Base-by-base conservation (phyloP, 163 green algal species). In the Dunaliella salina region DNA sequence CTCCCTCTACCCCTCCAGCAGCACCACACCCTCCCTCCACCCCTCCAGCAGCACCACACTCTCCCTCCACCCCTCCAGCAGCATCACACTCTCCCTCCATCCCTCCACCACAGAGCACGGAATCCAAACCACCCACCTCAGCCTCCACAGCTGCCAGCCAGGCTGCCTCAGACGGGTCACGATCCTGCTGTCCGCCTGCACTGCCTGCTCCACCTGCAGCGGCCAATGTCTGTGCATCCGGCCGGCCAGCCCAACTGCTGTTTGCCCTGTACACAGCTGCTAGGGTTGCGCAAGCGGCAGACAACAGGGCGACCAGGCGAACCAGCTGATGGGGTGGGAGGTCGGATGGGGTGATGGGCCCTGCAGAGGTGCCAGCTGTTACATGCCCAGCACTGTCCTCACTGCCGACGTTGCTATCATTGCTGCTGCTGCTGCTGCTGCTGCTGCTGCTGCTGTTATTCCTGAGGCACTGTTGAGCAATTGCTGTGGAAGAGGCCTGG, bases 251-350 rank as follows among this genome's bases (percentile, higher is more conserved):
- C 40, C 40, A 26, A 12, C 79, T 26, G 32, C 79, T 30, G 79
- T 33, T 75, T 57, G 79, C 79, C 79, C 63, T 82, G 79, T 82
- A 82, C 79, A 82, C 79, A 1, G 32, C 32, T 59, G 32, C 79
- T 4, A 82, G 79, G 12, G 32, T 82, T 46, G 79, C 32, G 32
- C 79, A 82, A 45, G n/a, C 40, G 8, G 33, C 79, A n/a, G 35
- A 26, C n/a, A 35, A 29, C 1, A 82, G 79, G n/a, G 34, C 32
- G 0, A 82, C 32, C 32, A 82, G 79, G 79, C 35, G 79, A 33
- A 30, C 30, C 25, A 50, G 13, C 15, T 45, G 20, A 29, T 12
- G 26, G 13, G 35, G 33, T 32, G 4, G 20, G 79, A 46, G 32
- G 24, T 35, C 30, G 0, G 79, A n/a, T 24, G 33, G 32, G 33